Conservation (phyloP, 1,284 basidiomycete genomes). For the Naganishia liquefaciens region DNA sequence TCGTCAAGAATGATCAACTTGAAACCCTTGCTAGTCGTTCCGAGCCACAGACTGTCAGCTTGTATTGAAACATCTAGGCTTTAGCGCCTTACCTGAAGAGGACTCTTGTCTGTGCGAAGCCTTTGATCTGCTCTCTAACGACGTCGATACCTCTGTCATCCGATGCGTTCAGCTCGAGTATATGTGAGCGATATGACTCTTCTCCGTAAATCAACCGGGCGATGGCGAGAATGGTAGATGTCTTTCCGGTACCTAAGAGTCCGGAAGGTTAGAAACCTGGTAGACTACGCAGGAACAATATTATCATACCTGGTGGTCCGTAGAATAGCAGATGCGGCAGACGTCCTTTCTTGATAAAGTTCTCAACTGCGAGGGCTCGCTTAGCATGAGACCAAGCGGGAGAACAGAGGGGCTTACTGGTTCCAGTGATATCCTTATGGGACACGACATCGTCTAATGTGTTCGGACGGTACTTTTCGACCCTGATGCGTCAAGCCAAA, state of each 20-base stretch:
- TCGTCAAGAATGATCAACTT: slow-evolving; percentile 98
- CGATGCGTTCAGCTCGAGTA: slow-evolving; percentile 96
- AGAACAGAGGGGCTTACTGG: slow-evolving; percentile 61
- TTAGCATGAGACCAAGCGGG: not conserved
- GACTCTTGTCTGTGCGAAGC: slow-evolving; percentile 94
- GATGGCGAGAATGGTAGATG: slow-evolving; percentile 95
- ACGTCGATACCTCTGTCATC: slow-evolving; percentile 98
- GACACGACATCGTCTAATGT: slow-evolving; percentile 89
- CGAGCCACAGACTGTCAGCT: not conserved
- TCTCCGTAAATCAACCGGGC: slow-evolving; percentile 88
- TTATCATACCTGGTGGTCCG: slow-evolving; percentile 74
- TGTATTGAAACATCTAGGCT: not conserved
- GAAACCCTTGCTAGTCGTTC: slow-evolving; percentile 74
- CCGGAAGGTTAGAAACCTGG: not conserved
- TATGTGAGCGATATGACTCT: slow-evolving; percentile 76
- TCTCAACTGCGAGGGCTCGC: slow-evolving; percentile 69
- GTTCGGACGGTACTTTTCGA: slow-evolving; percentile 90
- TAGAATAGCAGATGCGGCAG: slow-evolving; percentile 96
- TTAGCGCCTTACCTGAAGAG: slow-evolving; percentile 59
- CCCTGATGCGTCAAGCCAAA: slow-evolving; percentile 60
- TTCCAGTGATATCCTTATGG: slow-evolving; percentile 87
- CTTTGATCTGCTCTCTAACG: slow-evolving; percentile 97
- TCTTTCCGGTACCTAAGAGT: slow-evolving; percentile 78
- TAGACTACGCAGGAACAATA: not conserved
- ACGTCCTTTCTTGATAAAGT: slow-evolving; percentile 92